phyloP scores from a whole-genome alignment of 1,284 basidiomycete species.

The Ustilago lituana region DNA sequence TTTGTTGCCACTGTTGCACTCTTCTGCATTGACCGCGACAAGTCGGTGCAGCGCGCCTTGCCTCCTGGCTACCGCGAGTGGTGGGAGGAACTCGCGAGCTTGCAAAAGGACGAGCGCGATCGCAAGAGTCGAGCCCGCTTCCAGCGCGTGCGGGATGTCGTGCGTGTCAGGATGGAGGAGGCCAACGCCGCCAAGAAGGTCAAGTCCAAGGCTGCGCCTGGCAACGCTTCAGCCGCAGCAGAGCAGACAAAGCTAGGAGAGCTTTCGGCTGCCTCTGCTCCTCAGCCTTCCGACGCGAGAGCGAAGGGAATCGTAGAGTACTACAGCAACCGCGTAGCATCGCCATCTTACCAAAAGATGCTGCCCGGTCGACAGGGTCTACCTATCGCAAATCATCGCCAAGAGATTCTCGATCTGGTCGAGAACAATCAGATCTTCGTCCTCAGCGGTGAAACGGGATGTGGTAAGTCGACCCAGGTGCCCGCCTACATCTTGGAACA shows the following conservation, averaged over 20 bases:
- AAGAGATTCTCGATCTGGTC: slow-evolving; percentile 78
- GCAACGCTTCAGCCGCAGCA: slow-evolving; percentile 14
- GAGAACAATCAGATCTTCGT: slow-evolving; percentile 87
- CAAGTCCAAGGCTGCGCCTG: slow-evolving; percentile 31
- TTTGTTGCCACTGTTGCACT: slow-evolving; percentile 88
- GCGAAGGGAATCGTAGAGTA: slow-evolving; percentile 41
- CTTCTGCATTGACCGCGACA: slow-evolving; percentile 69
- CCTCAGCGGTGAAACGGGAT: slow-evolving; percentile 96
- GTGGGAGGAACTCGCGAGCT: slow-evolving; percentile 87
- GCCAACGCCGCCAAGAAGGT: slow-evolving; percentile 49
- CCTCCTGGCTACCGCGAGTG: slow-evolving; percentile 86
- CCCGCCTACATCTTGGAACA: slow-evolving; percentile 95
- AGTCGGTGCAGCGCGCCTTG: slow-evolving; percentile 69
- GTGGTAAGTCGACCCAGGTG: slow-evolving; percentile 97
- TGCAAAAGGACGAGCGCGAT: slow-evolving; percentile 75
- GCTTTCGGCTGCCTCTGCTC: slow-evolving; percentile 38
- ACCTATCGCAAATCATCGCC: slow-evolving; percentile 86
- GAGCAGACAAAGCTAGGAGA: slow-evolving; percentile 46
- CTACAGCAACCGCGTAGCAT: slow-evolving; percentile 28
- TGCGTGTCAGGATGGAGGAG: slow-evolving; percentile 72
- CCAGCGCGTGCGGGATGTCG: slow-evolving; percentile 72
- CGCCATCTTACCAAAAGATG: slow-evolving; percentile 80
- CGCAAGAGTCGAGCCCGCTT: slow-evolving; percentile 73
- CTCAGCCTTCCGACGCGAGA: slow-evolving; percentile 33
- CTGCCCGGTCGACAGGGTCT: slow-evolving; percentile 80